These are phyloP conservation scores for Begonia fuchsioides DNA, from an alignment of 306 rosid species.

Conservation along the genomic window DNA sequence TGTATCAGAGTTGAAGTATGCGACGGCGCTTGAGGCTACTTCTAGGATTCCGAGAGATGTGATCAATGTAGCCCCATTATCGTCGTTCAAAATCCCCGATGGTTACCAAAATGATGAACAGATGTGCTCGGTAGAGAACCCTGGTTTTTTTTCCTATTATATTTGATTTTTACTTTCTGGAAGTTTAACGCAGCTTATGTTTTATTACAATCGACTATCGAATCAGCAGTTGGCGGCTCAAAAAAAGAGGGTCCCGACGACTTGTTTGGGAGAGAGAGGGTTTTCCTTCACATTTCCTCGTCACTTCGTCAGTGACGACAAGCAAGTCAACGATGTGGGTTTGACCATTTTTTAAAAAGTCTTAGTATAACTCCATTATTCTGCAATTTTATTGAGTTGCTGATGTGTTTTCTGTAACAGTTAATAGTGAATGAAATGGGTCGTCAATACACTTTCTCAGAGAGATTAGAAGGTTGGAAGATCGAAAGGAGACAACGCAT, in stretches of 20 bases:
- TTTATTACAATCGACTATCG: no score
- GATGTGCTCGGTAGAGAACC: neutral
- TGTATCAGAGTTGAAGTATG: no score
- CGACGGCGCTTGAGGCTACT: no score
- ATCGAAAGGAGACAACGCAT: neutral
- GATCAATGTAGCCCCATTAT: neutral
- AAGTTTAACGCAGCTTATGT: neutral
- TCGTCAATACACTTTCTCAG: neutral
- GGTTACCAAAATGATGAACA: neutral
- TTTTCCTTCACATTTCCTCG: neutral
- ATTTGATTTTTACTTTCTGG: neutral
- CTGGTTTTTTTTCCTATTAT: no score
- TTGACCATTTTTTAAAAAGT: neutral
- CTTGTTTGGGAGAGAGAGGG: neutral
- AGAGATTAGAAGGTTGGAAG: neutral
- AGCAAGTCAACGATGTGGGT: neutral
- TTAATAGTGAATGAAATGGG: neutral
- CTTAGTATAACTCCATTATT: neutral
- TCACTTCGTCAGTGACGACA: neutral
- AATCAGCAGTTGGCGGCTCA: neutral
- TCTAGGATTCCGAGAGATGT: neutral
- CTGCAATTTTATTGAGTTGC: neutral
- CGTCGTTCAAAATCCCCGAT: neutral
- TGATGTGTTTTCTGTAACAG: neutral
- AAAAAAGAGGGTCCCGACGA: neutral